Percentiles rank a stretch among this genome's conserved stretches.
phyloP scores from a whole-genome alignment of 139 green algal genomes.

The Chlamydomonas sp. region DNA sequence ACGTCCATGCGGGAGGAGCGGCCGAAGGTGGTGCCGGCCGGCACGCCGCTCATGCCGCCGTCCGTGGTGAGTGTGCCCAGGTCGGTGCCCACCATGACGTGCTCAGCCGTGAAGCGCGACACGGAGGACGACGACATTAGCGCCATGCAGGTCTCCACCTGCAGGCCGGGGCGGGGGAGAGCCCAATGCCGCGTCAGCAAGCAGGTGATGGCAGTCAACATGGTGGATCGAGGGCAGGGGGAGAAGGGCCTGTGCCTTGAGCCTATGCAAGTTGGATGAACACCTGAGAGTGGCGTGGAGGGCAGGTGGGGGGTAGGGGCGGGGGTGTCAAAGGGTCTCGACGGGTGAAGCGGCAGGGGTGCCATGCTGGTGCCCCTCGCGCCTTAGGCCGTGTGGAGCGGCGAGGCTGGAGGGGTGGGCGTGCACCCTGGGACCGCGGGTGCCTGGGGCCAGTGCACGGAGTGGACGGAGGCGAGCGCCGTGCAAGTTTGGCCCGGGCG shows the following conservation, averaged over 20 bases:
- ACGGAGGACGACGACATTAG: constrained; percentile 16
- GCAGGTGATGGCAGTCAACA: too few species aligned
- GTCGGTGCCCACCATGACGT: constrained; percentile 12
- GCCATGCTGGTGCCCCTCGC: not conserved
- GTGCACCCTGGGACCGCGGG: too few species aligned
- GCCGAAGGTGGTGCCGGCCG: constrained; percentile 26
- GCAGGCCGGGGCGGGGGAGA: not conserved
- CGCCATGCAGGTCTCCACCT: constrained; percentile 22
- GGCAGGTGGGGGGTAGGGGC: too few species aligned
- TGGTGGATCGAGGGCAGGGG: not conserved
- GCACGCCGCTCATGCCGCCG: constrained; percentile 17
- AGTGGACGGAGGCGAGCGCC: too few species aligned
- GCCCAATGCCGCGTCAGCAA: not conserved
- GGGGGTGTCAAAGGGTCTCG: not conserved
- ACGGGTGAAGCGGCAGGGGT: not conserved
- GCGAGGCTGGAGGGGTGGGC: too few species aligned
- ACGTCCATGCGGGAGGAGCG: constrained; percentile 19
- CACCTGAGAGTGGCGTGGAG: too few species aligned
- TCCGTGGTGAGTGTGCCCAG: constrained; percentile 19
- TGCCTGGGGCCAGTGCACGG: too few species aligned
- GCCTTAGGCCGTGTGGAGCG: not conserved
- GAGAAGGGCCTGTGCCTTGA: not conserved
- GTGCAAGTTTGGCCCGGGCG: not conserved
- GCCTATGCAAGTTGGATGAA: not conserved
- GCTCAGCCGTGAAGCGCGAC: not conserved